Evolutionary conservation across 2,329 filamentous ascomycete genomes (phyloP).

Genomic region (Aspergillus luchuensis): DNA sequence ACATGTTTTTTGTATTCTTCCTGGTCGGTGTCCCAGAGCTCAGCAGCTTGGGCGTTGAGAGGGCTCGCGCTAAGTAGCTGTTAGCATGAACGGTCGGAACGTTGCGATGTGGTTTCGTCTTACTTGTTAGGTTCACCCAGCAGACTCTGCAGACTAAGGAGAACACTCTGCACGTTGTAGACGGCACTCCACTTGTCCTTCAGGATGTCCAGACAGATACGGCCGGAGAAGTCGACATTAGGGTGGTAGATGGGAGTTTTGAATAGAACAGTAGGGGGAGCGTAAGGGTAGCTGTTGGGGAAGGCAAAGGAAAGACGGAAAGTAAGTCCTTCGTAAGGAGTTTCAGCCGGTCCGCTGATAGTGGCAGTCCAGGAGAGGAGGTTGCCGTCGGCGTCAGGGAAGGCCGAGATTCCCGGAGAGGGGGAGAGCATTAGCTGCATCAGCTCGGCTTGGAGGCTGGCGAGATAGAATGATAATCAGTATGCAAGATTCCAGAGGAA

Average conservation of each 20-base stretch:
- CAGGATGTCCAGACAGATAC: slow-evolving; percentile 96
- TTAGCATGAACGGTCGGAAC: slow-evolving; percentile 13
- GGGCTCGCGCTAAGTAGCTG: slow-evolving; percentile 71
- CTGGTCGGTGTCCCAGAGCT: slow-evolving; percentile 88
- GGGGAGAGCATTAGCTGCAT: slow-evolving; percentile 98
- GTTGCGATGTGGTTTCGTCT: slow-evolving; percentile 34
- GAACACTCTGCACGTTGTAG: slow-evolving; percentile 91
- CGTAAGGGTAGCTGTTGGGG: slow-evolving; percentile 89
- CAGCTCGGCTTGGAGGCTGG: slow-evolving; percentile 89
- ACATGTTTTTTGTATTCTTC: slow-evolving; percentile 81
- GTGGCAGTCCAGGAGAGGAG: slow-evolving; percentile 91
- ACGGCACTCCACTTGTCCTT: slow-evolving; percentile 99
- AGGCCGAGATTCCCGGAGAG: slow-evolving; percentile 90
- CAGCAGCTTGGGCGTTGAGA: slow-evolving; percentile 91
- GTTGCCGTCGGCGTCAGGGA: slow-evolving; percentile 87
- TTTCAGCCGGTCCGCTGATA: slow-evolving; percentile 86
- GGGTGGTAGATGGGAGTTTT: slow-evolving; percentile 99
- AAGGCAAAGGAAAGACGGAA: slow-evolving; percentile 94
- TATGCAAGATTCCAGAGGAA: neutral
- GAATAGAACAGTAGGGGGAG: slow-evolving; percentile 88
- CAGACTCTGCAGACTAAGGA: slow-evolving; percentile 91
- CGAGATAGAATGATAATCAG: slow-evolving; percentile 1
- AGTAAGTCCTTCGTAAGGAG: slow-evolving; percentile 82
- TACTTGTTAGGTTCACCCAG: slow-evolving; percentile 98
- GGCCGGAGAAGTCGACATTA: slow-evolving; percentile 94